Evolutionary conservation across 2,329 filamentous ascomycete species (phyloP).

Genomic region (Pezicula carpinea): DNA sequence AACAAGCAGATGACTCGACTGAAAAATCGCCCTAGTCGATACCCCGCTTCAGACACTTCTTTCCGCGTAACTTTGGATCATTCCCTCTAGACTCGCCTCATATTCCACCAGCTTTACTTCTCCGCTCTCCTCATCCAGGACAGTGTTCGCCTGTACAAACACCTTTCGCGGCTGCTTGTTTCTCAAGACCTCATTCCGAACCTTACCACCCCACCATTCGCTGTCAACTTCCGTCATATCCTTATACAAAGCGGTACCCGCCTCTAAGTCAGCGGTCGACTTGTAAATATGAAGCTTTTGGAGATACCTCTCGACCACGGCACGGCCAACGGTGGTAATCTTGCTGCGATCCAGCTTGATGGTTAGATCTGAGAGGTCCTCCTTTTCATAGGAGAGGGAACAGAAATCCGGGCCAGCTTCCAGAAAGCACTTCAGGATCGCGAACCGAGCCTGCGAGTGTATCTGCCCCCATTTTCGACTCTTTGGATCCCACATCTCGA

Average conservation of each 20-base stretch:
- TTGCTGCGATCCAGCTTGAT: constrained; percentile 82
- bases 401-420: constrained; percentile 84
- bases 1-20: no score
- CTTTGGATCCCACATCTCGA: constrained; percentile 95
- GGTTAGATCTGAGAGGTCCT: constrained; percentile 72
- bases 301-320: constrained; percentile 77
- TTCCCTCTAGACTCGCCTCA: constrained; percentile 71
- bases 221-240: constrained; percentile 77
- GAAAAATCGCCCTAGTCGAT: background rate
- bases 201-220: constrained; percentile 77
- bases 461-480: constrained; percentile 87
- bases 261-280: constrained; percentile 76
- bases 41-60: constrained; percentile 29
- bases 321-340: constrained; percentile 77
- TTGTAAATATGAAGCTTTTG: constrained; percentile 94
- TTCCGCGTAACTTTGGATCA: constrained; percentile 80
- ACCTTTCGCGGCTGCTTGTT: constrained; percentile 84
- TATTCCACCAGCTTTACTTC: constrained; percentile 80
- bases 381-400: constrained; percentile 65
- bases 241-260: constrained; percentile 75
- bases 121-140: constrained; percentile 61
- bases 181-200: constrained; percentile 69
- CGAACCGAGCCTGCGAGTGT: constrained; percentile 88
- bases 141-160: constrained; percentile 91
- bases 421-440: constrained; percentile 80